These are phyloP conservation scores for Vararia minispora DNA, from an alignment of 768 basidiomycete species.

Conservation along the genomic window DNA sequence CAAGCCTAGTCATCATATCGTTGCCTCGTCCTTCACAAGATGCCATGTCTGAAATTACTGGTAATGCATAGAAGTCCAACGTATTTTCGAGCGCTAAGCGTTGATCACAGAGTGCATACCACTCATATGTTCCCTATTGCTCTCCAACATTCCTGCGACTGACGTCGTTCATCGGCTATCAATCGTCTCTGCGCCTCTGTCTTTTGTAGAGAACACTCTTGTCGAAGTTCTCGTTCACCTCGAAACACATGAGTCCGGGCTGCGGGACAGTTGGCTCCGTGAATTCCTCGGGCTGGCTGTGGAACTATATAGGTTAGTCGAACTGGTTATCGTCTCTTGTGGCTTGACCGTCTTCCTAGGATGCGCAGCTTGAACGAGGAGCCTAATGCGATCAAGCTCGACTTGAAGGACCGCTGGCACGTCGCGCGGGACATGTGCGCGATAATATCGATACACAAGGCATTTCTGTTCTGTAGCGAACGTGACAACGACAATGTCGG, in stretches of 20 bases:
- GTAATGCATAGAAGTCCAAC: too few relatives aligned
- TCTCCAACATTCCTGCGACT: slow-evolving; percentile 38
- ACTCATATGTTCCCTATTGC: slow-evolving; percentile 31
- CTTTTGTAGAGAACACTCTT: slow-evolving; percentile 36
- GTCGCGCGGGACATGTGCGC: slow-evolving; percentile 61
- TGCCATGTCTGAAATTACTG: too few relatives aligned
- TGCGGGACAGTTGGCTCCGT: slow-evolving; percentile 29
- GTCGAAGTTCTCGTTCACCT: slow-evolving; percentile 34
- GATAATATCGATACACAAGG: slow-evolving; percentile 43
- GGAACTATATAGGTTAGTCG: slow-evolving; percentile 25
- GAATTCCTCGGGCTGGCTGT: slow-evolving; percentile 41
- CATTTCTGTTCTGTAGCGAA: slow-evolving; percentile 59
- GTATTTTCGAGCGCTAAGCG: too few relatives aligned
- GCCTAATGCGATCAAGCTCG: slow-evolving; percentile 19
- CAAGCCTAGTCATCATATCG: too few relatives aligned
- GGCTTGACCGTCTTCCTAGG: background rate
- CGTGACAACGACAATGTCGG: slow-evolving; percentile 54
- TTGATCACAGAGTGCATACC: slow-evolving; percentile 7
- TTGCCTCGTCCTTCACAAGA: too few relatives aligned
- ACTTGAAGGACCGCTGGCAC: slow-evolving; percentile 38
- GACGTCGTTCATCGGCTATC: slow-evolving; percentile 53
- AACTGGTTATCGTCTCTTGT: background rate
- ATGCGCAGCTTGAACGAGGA: background rate
- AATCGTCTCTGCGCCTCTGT: slow-evolving; percentile 26
- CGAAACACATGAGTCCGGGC: slow-evolving; percentile 31